Conservation (phyloP, 2,329 filamentous ascomycete genomes). For the Cadophora luteo-olivacea region DNA sequence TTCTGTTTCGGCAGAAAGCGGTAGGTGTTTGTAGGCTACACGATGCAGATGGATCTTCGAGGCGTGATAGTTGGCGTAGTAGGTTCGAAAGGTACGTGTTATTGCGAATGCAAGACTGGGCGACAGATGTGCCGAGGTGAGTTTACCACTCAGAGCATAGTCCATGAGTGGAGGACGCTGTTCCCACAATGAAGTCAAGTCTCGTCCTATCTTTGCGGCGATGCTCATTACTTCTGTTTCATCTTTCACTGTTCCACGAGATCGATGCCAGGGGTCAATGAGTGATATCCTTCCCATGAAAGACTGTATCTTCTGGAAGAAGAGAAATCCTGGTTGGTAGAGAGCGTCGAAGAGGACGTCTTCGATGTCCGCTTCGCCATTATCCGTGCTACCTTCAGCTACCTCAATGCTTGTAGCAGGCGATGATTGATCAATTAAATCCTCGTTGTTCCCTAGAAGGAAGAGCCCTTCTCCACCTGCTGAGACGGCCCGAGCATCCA, state of each 20-base stretch:
- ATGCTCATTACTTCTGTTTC: constrained; percentile 64
- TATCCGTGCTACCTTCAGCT: constrained; percentile 41
- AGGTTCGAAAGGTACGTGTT: constrained; percentile 60
- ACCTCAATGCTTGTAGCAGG: constrained; percentile 47
- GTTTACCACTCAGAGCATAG: constrained; percentile 58
- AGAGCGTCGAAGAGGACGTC: constrained; percentile 60
- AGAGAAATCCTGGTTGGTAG: constrained; percentile 61
- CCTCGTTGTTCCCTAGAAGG: constrained; percentile 53
- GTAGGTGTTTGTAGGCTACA: constrained; percentile 61
- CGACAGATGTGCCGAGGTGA: constrained; percentile 56
- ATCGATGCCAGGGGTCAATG: constrained; percentile 63
- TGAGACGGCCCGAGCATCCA: constrained; percentile 61
- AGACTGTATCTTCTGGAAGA: constrained; percentile 63
- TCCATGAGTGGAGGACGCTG: constrained; percentile 61
- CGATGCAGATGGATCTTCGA: constrained; percentile 62
- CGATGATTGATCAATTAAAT: constrained; percentile 54
- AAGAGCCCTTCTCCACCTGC: constrained; percentile 63
- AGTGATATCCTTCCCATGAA: constrained; percentile 63
- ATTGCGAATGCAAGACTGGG: constrained; percentile 56
- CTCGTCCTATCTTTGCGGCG: constrained; percentile 56
- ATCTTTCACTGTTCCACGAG: constrained; percentile 61
- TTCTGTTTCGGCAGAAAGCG: constrained; percentile 50
- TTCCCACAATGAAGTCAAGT: constrained; percentile 57
- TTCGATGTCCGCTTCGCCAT: constrained; percentile 42
- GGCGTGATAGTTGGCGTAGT: constrained; percentile 62